Evolutionary conservation across 2,329 filamentous ascomycete species (phyloP).

Genomic region (Bipolaris zeicola): DNA sequence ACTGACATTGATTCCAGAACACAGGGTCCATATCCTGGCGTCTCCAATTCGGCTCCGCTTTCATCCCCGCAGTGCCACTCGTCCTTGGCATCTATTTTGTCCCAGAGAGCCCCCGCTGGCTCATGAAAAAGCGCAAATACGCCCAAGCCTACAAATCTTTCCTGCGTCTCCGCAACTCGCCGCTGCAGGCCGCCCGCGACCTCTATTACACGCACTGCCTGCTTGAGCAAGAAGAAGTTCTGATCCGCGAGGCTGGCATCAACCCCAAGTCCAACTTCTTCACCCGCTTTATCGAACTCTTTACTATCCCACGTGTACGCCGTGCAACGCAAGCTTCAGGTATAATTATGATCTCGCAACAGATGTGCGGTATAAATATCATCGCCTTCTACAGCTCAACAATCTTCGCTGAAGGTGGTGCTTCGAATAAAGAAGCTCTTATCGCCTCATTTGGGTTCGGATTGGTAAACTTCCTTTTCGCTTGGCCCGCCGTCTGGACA

Average conservation of each 20-base stretch:
- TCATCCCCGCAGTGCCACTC: conserved; percentile 48
- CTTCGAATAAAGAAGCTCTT: conserved; percentile 51
- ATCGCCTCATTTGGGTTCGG: conserved; percentile 65
- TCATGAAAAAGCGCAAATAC: conserved; percentile 51
- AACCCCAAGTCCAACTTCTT: conserved; percentile 47
- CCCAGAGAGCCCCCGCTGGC: conserved; percentile 49
- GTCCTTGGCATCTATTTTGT: conserved; percentile 50
- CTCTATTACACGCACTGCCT: conserved; percentile 51
- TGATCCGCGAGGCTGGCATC: conserved; percentile 41
- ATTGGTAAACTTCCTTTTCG: conserved; percentile 63
- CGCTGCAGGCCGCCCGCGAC: conserved; percentile 51
- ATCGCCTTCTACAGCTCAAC: conserved; percentile 60
- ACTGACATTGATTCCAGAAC: conserved; percentile 21
- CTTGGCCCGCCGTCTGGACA: conserved; percentile 63
- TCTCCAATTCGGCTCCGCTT: conserved; percentile 48
- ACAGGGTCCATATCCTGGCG: conserved; percentile 47
- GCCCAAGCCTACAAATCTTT: conserved; percentile 49
- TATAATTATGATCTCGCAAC: conserved; percentile 75
- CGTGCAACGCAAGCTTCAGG: conserved; percentile 77
- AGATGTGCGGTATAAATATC: conserved; percentile 61
- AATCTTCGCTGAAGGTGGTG: conserved; percentile 56
- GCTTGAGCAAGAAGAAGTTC: conserved; percentile 42
- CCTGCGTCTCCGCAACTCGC: conserved; percentile 46
- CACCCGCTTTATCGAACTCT: conserved; percentile 59
- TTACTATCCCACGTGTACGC: conserved; percentile 71